Evolutionary conservation across 2,329 filamentous ascomycete genomes (phyloP).

Genomic region (Cladorrhinum sp.): DNA sequence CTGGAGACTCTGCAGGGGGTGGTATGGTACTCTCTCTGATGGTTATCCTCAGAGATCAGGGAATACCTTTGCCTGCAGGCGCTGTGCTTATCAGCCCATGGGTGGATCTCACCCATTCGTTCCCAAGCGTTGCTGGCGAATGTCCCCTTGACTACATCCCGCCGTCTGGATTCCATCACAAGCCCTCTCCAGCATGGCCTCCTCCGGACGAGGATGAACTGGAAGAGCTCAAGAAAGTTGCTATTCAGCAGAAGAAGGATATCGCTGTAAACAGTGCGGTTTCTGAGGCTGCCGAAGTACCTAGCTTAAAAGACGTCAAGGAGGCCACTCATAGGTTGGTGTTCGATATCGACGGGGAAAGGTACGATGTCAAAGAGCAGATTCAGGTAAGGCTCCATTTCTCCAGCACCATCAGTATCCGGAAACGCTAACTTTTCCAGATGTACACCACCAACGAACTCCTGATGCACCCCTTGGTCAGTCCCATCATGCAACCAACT

Average conservation of each 20-base stretch:
- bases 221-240: constrained; percentile 49
- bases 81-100: constrained; percentile 90
- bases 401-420: constrained; percentile 7
- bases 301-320: constrained; percentile 24
- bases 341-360: constrained; percentile 67
- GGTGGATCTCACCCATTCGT: constrained; percentile 94
- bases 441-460: constrained; percentile 81
- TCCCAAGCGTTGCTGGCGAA: constrained; percentile 78
- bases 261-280: constrained; percentile 10
- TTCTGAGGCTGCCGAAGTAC: constrained; percentile 15
- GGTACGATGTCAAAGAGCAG: constrained; percentile 78
- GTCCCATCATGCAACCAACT: constrained; percentile 81
- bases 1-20: constrained; percentile 89
- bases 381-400: constrained; percentile 64
- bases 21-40: constrained; percentile 84
- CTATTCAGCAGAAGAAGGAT: constrained; percentile 32
- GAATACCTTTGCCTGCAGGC: constrained; percentile 80
- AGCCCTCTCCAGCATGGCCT: constrained; percentile 87
- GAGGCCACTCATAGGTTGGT: constrained; percentile 44
- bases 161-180: constrained; percentile 81
- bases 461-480: constrained; percentile 83
- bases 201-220: constrained; percentile 80
- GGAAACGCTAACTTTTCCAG: constrained; percentile 32
- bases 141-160: constrained; percentile 85
- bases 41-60: constrained; percentile 76